phyloP scores from a whole-genome alignment of 169 alveolate species.

The Plasmodium sp. region DNA sequence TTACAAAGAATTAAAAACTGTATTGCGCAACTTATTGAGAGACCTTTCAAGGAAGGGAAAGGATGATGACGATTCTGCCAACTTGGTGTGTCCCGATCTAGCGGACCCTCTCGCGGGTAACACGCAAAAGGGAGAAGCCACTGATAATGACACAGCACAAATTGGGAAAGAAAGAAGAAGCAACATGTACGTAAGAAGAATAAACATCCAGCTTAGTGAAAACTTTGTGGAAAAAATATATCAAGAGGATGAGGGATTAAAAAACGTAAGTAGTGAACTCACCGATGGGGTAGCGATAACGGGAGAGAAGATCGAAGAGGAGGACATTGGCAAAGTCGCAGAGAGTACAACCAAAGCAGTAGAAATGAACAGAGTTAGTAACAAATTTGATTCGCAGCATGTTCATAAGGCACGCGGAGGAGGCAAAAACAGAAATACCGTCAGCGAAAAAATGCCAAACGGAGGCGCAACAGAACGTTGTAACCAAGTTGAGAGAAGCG shows the following conservation, averaged over 20 bases:
- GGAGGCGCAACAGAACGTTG: not conserved
- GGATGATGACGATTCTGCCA: conserved; percentile 8
- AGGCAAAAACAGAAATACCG: not conserved
- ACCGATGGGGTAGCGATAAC: not conserved
- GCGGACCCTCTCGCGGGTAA: not conserved
- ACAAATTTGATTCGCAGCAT: not conserved
- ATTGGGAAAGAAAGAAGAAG: not conserved
- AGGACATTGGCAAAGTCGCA: not conserved
- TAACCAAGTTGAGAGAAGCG: not conserved
- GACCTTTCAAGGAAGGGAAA: conserved; percentile 7
- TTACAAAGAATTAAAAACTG: conserved; percentile 27
- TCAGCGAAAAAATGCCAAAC: not conserved
- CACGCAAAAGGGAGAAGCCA: not conserved
- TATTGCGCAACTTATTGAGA: conserved; percentile 1
- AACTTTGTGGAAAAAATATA: conserved; percentile 21
- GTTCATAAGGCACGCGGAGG: not conserved
- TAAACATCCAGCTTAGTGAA: conserved; percentile 24
- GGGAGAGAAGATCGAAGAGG: not conserved
- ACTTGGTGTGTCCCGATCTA: not conserved
- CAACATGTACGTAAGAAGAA: not conserved
- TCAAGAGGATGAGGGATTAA: not conserved
- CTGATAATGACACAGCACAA: not conserved
- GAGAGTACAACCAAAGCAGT: not conserved
- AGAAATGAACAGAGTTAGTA: not conserved
- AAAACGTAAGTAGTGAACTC: not conserved